Conservation (phyloP, 1,284 basidiomycete genomes). For the Apiotrichum porosum region DNA sequence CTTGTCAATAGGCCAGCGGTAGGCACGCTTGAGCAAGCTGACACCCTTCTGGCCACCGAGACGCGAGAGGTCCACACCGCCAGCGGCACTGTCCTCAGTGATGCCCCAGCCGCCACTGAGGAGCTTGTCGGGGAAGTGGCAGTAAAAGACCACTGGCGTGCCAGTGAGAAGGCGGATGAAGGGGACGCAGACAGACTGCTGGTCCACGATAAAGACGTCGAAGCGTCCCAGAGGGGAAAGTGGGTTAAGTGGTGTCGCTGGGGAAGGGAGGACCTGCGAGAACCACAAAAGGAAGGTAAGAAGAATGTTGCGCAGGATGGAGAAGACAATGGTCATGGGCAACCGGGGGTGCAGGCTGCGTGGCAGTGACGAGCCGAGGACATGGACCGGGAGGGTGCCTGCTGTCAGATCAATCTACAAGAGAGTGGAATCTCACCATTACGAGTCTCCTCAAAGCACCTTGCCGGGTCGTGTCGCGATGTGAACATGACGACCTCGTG, state of each 20-base stretch:
- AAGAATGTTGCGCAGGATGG: constrained; percentile 82
- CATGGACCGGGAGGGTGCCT: constrained; percentile 81
- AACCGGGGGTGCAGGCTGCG: constrained; percentile 70
- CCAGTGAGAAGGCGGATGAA: constrained; percentile 64
- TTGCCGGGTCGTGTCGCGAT: constrained; percentile 77
- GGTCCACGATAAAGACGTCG: constrained; percentile 92
- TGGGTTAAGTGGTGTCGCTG: constrained; percentile 36
- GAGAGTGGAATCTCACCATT: constrained; percentile 57
- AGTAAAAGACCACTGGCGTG: constrained; percentile 89
- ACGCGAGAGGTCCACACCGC: constrained; percentile 62
- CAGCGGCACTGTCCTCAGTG: constrained; percentile 22
- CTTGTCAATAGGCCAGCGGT: constrained; percentile 84
- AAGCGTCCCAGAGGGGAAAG: constrained; percentile 47
- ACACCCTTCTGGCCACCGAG: constrained; percentile 50
- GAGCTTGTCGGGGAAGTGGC: constrained; percentile 94
- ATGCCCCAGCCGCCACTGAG: constrained; percentile 53
- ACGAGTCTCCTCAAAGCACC: constrained; percentile 84
- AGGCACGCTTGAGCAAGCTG: constrained; percentile 63
- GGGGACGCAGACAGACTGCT: constrained; percentile 86
- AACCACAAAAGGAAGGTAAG: constrained; percentile 63
- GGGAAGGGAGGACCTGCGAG: constrained; percentile 42
- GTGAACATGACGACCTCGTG: constrained; percentile 92
- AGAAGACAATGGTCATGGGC: constrained; percentile 69
- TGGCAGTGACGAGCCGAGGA: constrained; percentile 71
- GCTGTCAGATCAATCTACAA: no score